These are phyloP conservation scores for Fusarium veterinarium DNA, from an alignment of 2,329 filamentous ascomycete species.

Conservation along the genomic window DNA sequence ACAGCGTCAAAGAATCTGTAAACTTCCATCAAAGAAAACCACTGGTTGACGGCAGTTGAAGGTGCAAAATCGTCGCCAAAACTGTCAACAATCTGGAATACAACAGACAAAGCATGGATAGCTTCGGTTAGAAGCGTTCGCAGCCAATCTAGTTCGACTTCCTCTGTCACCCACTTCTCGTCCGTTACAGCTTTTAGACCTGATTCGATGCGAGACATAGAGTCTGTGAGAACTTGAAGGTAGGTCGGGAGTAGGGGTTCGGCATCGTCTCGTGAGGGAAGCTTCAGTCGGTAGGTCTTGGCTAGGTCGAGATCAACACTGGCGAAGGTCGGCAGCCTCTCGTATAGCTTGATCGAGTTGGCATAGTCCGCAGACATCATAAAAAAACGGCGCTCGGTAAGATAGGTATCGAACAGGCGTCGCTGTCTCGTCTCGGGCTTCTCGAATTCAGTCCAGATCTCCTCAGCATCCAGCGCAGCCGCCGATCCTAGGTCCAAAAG, in stretches of 20 bases:
- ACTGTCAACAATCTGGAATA: conserved; percentile 77
- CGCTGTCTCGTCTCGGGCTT: conserved; percentile 70
- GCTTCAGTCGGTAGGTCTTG: conserved; percentile 47
- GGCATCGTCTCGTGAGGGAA: conserved; percentile 50
- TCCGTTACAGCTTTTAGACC: conserved; percentile 65
- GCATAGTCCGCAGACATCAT: conserved; percentile 71
- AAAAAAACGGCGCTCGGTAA: conserved; percentile 77
- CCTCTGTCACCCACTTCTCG: conserved; percentile 62
- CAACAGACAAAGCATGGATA: conserved; percentile 77
- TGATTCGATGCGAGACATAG: conserved; percentile 61
- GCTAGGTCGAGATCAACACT: conserved; percentile 43
- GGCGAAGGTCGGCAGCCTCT: conserved; percentile 51
- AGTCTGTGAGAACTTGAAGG: conserved; percentile 58
- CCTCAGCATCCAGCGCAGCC: conserved; percentile 62
- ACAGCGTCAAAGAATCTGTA: conserved; percentile 77
- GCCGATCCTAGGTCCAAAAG: conserved; percentile 62
- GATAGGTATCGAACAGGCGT: conserved; percentile 77
- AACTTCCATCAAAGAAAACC: conserved; percentile 79
- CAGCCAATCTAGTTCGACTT: conserved; percentile 69
- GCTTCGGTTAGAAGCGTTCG: conserved; percentile 75
- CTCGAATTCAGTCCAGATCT: conserved; percentile 69
- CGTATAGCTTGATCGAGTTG: conserved; percentile 60
- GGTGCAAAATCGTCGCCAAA: conserved; percentile 66
- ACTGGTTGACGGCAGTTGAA: conserved; percentile 70
- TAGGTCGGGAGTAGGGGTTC: conserved; percentile 62